Conservation (phyloP, 106 monocot genomes). For the Dendrobium officinale region DNA sequence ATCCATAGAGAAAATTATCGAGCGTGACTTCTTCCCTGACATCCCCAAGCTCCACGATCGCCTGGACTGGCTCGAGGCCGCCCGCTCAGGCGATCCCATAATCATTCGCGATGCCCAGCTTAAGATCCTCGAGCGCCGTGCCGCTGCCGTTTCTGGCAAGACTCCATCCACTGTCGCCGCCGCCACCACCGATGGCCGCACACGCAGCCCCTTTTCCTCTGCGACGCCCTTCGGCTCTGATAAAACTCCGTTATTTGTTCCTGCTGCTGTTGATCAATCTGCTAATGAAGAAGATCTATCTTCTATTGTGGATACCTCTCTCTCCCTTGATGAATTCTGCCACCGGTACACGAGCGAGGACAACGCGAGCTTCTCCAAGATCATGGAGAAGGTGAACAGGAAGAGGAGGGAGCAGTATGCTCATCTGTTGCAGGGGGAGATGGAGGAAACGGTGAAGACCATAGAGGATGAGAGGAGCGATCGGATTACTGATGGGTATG, state of each 20-base stretch:
- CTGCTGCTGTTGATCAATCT: background rate
- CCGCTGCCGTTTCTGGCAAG: conserved; percentile 9
- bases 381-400: conserved; percentile 84
- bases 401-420: conserved; percentile 55
- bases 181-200: conserved; percentile 13
- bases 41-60: conserved; percentile 74
- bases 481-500: conserved; percentile 86
- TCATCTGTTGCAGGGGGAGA: conserved; percentile 63
- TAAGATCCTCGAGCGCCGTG: conserved; percentile 89
- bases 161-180: conserved; percentile 6
- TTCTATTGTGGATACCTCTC: conserved; percentile 21
- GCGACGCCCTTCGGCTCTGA: conserved; percentile 34
- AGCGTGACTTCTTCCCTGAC: conserved; percentile 94
- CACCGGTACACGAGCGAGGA: conserved; percentile 85
- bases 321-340: conserved; percentile 77
- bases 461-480: conserved; percentile 39
- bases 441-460: conserved; percentile 13
- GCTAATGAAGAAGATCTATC: background rate
- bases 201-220: conserved; percentile 26
- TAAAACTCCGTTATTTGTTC: conserved; percentile 7
- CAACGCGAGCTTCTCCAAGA: conserved; percentile 79
- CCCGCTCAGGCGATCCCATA: conserved; percentile 71
- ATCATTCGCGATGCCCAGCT: conserved; percentile 88
- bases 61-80: conserved; percentile 84
- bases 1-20: conserved; percentile 76